Base-by-base conservation (phyloP, 1,284 basidiomycete genomes). In the Rhodofomes roseus region DNA sequence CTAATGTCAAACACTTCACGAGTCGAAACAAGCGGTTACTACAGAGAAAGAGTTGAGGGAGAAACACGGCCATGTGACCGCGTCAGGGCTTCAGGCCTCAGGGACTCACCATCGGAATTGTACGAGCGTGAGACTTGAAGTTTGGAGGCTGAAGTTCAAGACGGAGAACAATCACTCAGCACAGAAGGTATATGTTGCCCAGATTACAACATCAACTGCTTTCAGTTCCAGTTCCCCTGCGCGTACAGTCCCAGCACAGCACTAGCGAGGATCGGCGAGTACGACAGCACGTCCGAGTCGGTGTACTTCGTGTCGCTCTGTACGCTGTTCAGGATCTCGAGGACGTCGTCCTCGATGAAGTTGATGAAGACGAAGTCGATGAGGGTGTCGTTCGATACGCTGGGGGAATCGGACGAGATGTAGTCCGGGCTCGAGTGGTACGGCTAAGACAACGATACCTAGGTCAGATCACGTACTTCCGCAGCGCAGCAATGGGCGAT, bases 361-460 rank as follows among this genome's bases (percentile, higher is more conserved):
- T 85, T 76, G 48, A 87, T 77, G 68, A 90, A 91, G 50, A 91
- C 83, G 27, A 92, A 77, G 66, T 91, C 89, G 62, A 91, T 77
- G 0, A 77, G 76, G 0, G 81, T 77, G 59, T 80, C 77, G 59
- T 74, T 75, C 0, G 81, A 63, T 20, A 85, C 80, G 29, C 75
- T 71, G 0, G 87, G 85, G 0, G 81, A 65, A 34, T 76, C 71
- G 0, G 87, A 87, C n/a, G 74, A 77, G 60, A 90, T 79, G 70
- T 84, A 90, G 66, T 79, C 76, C 0, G 89, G 87, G 14, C 71
- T 62, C 5, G 70, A 60, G 71, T 79, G 82, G 73, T 80, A 85
- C 12, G 85, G 79, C 55, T 69, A 53, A 16, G 25, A 16, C n/a
- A 39, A n/a, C 44, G 16, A 53, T 11, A 16, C 43, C 14, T n/a